Percentiles rank a stretch among this genome's conserved stretches.
phyloP scores from a whole-genome alignment of 1,139 yeast species.

The Geotrichum europaeum region DNA sequence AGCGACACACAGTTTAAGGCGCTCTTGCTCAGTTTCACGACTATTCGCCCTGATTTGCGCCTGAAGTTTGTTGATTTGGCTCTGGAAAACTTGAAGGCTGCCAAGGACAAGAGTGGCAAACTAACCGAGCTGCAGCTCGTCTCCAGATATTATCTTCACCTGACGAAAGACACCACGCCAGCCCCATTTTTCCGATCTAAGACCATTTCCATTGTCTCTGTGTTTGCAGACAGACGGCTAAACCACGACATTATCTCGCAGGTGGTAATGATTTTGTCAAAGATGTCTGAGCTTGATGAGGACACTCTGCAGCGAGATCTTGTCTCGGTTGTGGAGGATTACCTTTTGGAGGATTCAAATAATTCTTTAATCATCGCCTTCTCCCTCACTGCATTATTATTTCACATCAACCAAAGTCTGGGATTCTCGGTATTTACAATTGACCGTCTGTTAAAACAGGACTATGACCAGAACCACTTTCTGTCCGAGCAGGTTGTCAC shows the following conservation, averaged over 20 bases:
- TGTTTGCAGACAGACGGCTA: conserved; percentile 14
- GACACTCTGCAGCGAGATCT: conserved; percentile 17
- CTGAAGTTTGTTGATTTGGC: conserved; percentile 7
- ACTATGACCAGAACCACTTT: conserved; percentile 21
- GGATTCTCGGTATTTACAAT: conserved; percentile 17
- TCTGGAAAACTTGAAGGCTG: conserved; percentile 5
- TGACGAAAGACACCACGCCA: conserved; percentile 8
- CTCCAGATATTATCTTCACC: conserved; percentile 11
- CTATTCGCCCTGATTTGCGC: not conserved
- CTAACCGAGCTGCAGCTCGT: conserved; percentile 12
- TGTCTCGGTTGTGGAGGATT: conserved; percentile 20
- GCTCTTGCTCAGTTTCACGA: conserved; percentile 5
- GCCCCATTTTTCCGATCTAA: conserved; percentile 4
- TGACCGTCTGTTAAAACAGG: conserved; percentile 17
- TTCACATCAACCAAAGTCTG: conserved; percentile 48
- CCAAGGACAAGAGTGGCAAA: not conserved
- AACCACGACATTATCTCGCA: conserved; percentile 16
- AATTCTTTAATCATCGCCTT: conserved; percentile 43
- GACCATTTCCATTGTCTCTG: conserved; percentile 13
- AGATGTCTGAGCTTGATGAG: conserved; percentile 20
- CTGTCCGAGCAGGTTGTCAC: conserved; percentile 25
- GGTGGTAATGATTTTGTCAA: conserved; percentile 23
- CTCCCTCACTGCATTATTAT: conserved; percentile 54
- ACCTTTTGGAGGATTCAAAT: conserved; percentile 19
- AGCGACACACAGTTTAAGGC: conserved; percentile 6